Evolutionary conservation across 371 early-diverging fungal species (phyloP).

Genomic region (Blastocladiella emersonii): DNA sequence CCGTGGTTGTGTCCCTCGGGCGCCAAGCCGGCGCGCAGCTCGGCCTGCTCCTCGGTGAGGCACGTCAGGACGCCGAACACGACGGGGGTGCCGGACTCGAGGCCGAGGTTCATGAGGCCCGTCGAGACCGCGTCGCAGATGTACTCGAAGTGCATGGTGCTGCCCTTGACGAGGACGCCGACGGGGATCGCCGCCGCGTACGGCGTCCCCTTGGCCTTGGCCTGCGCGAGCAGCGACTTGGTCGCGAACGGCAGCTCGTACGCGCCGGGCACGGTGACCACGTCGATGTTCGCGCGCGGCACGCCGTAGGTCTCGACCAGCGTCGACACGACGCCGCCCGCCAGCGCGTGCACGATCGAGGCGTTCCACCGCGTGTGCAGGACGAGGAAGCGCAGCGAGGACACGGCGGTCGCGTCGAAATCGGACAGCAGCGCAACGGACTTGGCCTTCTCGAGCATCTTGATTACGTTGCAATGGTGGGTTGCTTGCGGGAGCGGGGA

Average conservation of each 20-base stretch:
- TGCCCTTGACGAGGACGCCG: conserved; percentile 93
- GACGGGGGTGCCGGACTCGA: conserved; percentile 75
- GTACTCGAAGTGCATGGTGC: conserved; percentile 96
- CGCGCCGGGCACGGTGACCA: conserved; percentile 75
- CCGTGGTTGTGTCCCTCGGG: conserved; percentile 81
- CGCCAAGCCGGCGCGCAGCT: conserved; percentile 57
- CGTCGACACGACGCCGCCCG: conserved; percentile 50
- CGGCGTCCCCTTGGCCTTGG: conserved; percentile 36
- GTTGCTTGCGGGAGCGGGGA: too few relatives aligned
- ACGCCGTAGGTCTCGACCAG: conserved; percentile 53
- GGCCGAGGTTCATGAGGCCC: conserved; percentile 80
- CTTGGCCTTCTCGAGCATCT: neutral
- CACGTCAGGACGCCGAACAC: conserved; percentile 95
- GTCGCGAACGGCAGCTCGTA: conserved; percentile 91
- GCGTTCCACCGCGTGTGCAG: conserved; percentile 92
- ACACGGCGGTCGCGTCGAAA: conserved; percentile 4
- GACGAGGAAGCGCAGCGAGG: conserved; percentile 56
- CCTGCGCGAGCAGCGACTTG: conserved; percentile 52
- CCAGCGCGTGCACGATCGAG: conserved; percentile 62
- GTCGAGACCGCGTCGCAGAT: conserved; percentile 81
- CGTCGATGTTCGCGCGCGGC: conserved; percentile 48
- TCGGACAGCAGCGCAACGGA: neutral
- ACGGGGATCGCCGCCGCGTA: conserved; percentile 81
- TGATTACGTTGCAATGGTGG: too few relatives aligned
- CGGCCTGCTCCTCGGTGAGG: conserved; percentile 66